These are phyloP conservation scores for Cantharellus cinnabarinus DNA, from an alignment of 768 basidiomycete species.

Conservation along the genomic window DNA sequence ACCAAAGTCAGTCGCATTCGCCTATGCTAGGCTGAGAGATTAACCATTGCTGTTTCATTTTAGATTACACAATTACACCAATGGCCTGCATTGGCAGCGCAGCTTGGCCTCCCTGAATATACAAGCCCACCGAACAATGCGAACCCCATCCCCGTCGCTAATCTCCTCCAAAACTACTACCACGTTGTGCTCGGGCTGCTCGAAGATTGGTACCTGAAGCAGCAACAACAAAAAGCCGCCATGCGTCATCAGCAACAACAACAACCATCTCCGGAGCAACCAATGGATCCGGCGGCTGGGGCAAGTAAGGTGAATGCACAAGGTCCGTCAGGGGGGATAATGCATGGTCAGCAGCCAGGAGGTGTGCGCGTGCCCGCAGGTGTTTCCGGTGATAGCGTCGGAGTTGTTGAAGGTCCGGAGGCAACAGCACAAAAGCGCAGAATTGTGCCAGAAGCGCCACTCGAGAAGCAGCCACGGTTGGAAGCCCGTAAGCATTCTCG, in stretches of 20 bases:
- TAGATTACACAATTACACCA: conserved; percentile 1
- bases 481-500: background rate
- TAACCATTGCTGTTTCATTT: background rate
- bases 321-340: too few relatives aligned
- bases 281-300: background rate
- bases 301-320: background rate
- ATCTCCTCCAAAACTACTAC: conserved; percentile 34
- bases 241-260: conserved; percentile 29
- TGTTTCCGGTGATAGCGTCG: too few relatives aligned
- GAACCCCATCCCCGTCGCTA: conserved; percentile 6
- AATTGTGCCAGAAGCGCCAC: background rate
- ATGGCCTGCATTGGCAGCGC: conserved; percentile 34
- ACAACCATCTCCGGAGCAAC: conserved; percentile 13
- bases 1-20: conserved; percentile 23
- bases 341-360: too few relatives aligned
- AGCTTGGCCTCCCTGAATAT: conserved; percentile 38
- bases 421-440: background rate
- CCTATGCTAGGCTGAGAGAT: background rate
- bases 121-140: background rate
- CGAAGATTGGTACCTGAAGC: conserved; percentile 42
- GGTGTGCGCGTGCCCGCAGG: too few relatives aligned
- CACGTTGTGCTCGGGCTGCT: conserved; percentile 43
- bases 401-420: too few relatives aligned
- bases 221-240: conserved; percentile 22
- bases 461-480: background rate